Percentiles rank a stretch among this genome's conserved stretches.
Conservation (phyloP, 306 rosid species). For the Cyclanthera cordifolia region DNA sequence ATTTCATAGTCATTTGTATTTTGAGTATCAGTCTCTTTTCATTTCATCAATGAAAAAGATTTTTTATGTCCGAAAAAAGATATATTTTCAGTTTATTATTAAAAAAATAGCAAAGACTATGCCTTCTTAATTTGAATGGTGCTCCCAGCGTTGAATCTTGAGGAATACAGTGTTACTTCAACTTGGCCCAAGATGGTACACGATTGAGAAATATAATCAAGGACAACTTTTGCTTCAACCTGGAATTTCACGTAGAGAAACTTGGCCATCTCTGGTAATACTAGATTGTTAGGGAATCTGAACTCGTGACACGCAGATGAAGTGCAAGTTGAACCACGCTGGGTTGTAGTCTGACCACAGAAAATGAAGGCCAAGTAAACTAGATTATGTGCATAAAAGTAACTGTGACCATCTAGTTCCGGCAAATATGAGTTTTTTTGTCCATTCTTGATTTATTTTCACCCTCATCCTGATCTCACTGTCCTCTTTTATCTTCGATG, state of each 20-base stretch:
- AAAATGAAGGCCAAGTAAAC: neutral
- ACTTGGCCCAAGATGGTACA: neutral
- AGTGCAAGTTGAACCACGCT: neutral
- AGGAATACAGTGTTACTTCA: neutral
- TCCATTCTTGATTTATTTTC: neutral
- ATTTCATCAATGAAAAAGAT: too few species aligned
- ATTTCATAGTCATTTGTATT: too few species aligned
- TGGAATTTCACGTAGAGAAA: neutral
- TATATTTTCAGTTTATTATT: too few species aligned
- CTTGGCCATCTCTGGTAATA: neutral
- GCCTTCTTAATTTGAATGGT: neutral
- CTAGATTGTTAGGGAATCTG: neutral
- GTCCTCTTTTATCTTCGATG: neutral
- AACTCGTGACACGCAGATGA: neutral
- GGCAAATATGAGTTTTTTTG: neutral
- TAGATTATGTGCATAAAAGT: neutral
- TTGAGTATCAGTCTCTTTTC: too few species aligned
- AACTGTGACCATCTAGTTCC: neutral
- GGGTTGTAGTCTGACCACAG: neutral
- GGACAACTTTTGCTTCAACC: neutral
- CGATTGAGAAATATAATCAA: neutral
- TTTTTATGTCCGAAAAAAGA: too few species aligned
- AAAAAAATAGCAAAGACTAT: too few species aligned
- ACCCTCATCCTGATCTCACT: neutral
- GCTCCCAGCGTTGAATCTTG: neutral